phyloP scores from a whole-genome alignment of 192 early-diverging fungal genomes.

The Backusella parvicylindrica region DNA sequence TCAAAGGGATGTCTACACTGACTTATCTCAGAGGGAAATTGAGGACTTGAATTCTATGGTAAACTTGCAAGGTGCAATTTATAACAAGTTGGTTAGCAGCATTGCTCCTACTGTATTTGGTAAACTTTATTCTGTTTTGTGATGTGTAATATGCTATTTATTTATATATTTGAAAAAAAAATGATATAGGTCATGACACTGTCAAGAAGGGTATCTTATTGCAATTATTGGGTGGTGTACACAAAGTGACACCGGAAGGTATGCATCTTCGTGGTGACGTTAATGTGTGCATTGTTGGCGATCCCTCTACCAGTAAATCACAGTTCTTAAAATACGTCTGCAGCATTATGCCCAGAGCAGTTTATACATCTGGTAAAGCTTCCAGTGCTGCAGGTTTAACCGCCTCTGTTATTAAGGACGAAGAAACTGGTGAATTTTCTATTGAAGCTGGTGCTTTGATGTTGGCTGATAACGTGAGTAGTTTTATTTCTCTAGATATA shows the following conservation, averaged over 20 bases:
- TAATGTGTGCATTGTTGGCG: constrained; percentile 96
- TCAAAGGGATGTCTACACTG: constrained; percentile 56
- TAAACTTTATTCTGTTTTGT: constrained; percentile 7
- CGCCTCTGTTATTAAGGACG: constrained; percentile 91
- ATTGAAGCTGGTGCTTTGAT: constrained; percentile 97
- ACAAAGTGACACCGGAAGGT: constrained; percentile 89
- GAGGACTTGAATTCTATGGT: constrained; percentile 73
- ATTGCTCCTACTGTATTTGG: constrained; percentile 92
- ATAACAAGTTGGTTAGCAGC: constrained; percentile 74
- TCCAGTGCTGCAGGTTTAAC: constrained; percentile 95
- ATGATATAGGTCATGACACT: constrained; percentile 70
- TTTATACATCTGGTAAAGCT: constrained; percentile 96
- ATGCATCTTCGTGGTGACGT: constrained; percentile 96
- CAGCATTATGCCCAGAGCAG: constrained; percentile 85
- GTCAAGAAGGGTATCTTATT: constrained; percentile 94
- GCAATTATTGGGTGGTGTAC: constrained; percentile 94
- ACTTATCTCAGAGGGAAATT: constrained; percentile 69
- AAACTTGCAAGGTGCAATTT: constrained; percentile 57
- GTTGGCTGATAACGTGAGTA: constrained; percentile 91
- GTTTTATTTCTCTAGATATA: neutral
- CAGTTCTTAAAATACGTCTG: constrained; percentile 94
- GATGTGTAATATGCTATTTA: neutral
- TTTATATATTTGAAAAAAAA: neutral
- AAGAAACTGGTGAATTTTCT: constrained; percentile 96
- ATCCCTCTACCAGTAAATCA: constrained; percentile 92